Conservation (phyloP, 2,329 filamentous ascomycete species). For the Aureobasidium sp. region DNA sequence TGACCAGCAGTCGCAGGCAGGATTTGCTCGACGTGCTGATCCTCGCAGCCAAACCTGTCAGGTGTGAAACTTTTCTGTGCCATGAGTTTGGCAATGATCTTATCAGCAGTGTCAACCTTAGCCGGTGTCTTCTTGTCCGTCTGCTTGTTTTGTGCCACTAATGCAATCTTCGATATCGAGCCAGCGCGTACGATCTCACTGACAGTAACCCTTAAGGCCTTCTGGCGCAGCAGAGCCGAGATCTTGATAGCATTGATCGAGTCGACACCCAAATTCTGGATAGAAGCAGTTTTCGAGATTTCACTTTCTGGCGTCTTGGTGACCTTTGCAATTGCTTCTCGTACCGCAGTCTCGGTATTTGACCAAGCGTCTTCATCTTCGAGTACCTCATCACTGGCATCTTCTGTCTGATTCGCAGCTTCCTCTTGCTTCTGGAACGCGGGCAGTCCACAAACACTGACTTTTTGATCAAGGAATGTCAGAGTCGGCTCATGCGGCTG, state of each 20-base stretch:
- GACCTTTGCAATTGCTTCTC: conserved; percentile 42
- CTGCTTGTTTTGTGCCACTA: conserved; percentile 20
- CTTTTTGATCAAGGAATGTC: conserved; percentile 40
- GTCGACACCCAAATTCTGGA: conserved; percentile 82
- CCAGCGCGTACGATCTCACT: conserved; percentile 60
- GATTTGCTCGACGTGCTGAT: conserved; percentile 43
- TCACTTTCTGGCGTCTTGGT: conserved; percentile 50
- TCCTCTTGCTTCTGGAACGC: conserved; percentile 26
- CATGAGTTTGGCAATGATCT: conserved; percentile 14
- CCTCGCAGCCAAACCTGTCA: conserved; percentile 29
- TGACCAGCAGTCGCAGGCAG: conserved; percentile 71
- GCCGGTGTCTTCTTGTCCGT: neutral
- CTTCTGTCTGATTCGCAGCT: neutral
- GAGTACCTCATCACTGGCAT: neutral
- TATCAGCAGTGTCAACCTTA: neutral
- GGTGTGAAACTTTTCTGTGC: conserved; percentile 7
- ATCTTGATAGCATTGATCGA: conserved; percentile 89
- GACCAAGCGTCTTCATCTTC: conserved; percentile 22
- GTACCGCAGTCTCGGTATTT: conserved; percentile 32
- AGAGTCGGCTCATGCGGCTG: conserved; percentile 45
- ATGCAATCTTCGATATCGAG: conserved; percentile 57
- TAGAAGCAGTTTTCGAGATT: conserved; percentile 53
- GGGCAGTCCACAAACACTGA: conserved; percentile 59
- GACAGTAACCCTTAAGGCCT: conserved; percentile 54
- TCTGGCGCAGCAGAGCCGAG: conserved; percentile 57